Base-by-base conservation (phyloP, 2,329 filamentous ascomycete species). In the Pseudocercospora crystallina region DNA sequence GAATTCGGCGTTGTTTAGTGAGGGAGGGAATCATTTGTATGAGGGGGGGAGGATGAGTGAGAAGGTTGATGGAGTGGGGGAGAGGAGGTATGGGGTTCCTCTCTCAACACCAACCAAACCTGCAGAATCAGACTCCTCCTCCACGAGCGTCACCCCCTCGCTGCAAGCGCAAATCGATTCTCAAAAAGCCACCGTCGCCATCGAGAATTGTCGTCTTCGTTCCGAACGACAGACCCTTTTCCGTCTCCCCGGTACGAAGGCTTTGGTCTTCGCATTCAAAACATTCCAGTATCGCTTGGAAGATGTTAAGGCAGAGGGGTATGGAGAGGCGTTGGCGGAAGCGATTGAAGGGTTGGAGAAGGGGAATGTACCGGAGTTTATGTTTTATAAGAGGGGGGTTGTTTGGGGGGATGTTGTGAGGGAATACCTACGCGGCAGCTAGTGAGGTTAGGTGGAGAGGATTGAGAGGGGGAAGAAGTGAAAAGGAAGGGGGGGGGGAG, bases 181-280 rank as follows among this genome's bases (percentile, higher is more conserved):
- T 17, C 65, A 65, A 31, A 66, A 66, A 46, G 58, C 62, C 30
- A 52, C 58, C 1, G 62, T 69, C 32, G 51, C 63, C 1, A 53
- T 80, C 10, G 66, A 74, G 20, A 69, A 76, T 53, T 72, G 69
- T 31, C 59, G 70, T 20, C 47, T 86, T 15, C 71, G 83, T 3
- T 80, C 74, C 56, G 83, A 86, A 65, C 70, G 81, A 30, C 83
- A 86, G 70, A 82, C 80, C 1, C 65, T 86, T 31, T 81, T 84
- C 68, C 74, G 83, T 1, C 64, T 86, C 20, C 80, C 80, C 3
- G 56, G 67, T 41, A 78, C 73, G 0, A 71, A 72, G 45, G 81
- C 80, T 7, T 43, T 85, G 14, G 74, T 84, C 0, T 86, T 86
- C 67, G 75, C 72, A 0, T 81, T 85, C 64, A 83, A 84, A 66